phyloP scores from a whole-genome alignment of 1,284 basidiomycete species.

The Ganoderma sinense region DNA sequence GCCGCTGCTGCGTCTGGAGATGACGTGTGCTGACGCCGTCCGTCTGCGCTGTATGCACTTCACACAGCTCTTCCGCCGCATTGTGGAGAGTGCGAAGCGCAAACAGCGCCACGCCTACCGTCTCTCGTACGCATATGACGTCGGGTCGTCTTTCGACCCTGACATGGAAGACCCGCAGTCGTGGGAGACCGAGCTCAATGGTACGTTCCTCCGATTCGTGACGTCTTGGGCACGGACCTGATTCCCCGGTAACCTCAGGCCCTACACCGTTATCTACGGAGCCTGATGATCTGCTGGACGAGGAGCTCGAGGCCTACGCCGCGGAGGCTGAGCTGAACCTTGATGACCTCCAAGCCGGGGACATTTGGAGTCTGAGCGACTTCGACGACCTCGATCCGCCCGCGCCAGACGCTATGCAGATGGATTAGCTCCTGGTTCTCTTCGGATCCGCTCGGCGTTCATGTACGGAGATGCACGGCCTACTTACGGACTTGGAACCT shows the following conservation, averaged over 20 bases:
- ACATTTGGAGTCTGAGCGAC: constrained; percentile 42
- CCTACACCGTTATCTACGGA: constrained; percentile 30
- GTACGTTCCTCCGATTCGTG: constrained; percentile 35
- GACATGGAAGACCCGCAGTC: constrained; percentile 64
- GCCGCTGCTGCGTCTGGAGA: neutral
- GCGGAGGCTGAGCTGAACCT: constrained; percentile 64
- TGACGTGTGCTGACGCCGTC: neutral
- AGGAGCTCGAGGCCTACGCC: constrained; percentile 66
- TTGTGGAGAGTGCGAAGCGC: constrained; percentile 59
- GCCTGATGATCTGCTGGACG: constrained; percentile 58
- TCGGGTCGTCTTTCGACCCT: constrained; percentile 78
- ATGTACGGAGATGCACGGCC: neutral
- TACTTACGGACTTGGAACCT: too few relatives aligned
- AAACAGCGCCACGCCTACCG: constrained; percentile 59
- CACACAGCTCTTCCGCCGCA: constrained; percentile 67
- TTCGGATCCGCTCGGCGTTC: neutral
- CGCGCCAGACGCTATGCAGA: constrained; percentile 30
- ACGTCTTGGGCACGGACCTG: neutral
- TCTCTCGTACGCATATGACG: constrained; percentile 69
- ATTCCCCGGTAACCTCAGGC: constrained; percentile 13
- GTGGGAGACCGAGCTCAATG: constrained; percentile 64
- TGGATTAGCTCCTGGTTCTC: constrained; percentile 22
- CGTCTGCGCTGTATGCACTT: neutral
- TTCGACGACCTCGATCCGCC: constrained; percentile 27
- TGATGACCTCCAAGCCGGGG: constrained; percentile 48